These are phyloP conservation scores for Chlamydomonas sphaeroides DNA, from an alignment of 139 green algal species.

Conservation along the genomic window DNA sequence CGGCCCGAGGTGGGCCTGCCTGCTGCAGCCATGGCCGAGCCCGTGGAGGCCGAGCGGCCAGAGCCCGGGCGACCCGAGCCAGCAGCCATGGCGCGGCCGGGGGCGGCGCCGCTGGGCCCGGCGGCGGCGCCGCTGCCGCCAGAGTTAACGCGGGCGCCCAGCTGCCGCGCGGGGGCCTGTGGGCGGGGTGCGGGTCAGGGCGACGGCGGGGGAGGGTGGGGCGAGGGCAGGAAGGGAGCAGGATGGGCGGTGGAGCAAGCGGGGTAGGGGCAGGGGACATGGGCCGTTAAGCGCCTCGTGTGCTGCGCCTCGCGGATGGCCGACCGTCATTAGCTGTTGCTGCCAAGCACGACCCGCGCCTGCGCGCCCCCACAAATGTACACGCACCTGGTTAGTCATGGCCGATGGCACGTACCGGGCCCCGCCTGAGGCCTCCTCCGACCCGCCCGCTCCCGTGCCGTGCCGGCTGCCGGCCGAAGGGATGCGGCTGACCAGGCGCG, in stretches of 20 bases:
- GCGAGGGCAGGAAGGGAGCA: too few species aligned
- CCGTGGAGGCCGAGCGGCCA: not conserved
- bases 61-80: not conserved
- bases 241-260: too few species aligned
- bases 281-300: too few species aligned
- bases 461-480: not conserved
- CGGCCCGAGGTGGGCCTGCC: not conserved
- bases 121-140: not conserved
- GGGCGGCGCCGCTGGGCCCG: not conserved
- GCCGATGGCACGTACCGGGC: slow-evolving; percentile 26
- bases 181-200: too few species aligned
- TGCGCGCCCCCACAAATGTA: too few species aligned
- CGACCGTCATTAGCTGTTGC: too few species aligned
- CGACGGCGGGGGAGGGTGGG: too few species aligned
- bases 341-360: too few species aligned
- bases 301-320: too few species aligned
- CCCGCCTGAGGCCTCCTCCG: not conserved
- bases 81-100: too few species aligned
- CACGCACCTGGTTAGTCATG: slow-evolving; percentile 5
- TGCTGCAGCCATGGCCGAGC: not conserved
- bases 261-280: too few species aligned
- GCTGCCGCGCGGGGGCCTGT: not conserved
- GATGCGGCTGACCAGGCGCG: slow-evolving; percentile 25
- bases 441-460: not conserved
- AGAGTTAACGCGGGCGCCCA: not conserved